These are phyloP conservation scores for Malus hybrid DNA, from an alignment of 331 rosid species.

Conservation along the genomic window DNA sequence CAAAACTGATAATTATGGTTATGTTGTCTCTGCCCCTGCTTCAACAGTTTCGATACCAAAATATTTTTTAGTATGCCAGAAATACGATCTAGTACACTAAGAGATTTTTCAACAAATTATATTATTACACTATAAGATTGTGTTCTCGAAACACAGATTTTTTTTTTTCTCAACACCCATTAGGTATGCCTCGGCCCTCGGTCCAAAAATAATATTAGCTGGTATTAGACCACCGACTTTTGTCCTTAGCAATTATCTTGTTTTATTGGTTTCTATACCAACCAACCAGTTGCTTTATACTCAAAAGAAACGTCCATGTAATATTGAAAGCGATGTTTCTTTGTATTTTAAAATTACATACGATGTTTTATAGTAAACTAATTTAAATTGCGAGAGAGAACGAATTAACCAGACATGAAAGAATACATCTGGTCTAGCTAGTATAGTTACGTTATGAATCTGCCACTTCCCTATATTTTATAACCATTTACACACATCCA, in stretches of 20 bases:
- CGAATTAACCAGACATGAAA: rapidly evolving
- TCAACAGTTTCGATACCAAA: too few relatives aligned
- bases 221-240: constrained; percentile 5
- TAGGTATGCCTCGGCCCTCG: background rate
- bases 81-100: rapidly evolving
- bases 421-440: too few relatives aligned
- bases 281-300: constrained; percentile 23
- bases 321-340: constrained; percentile 7
- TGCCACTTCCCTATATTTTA: too few relatives aligned
- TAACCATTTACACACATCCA: too few relatives aligned
- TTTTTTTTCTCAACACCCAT: too few relatives aligned
- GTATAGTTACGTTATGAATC: too few relatives aligned
- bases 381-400: too few relatives aligned
- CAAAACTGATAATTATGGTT: too few relatives aligned
- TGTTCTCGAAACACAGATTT: rapidly evolving
- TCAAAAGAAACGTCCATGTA: constrained; percentile 16
- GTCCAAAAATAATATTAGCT: background rate
- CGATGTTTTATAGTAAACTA: too few relatives aligned
- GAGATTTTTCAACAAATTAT: too few relatives aligned
- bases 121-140: too few relatives aligned
- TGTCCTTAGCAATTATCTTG: constrained; percentile 2
- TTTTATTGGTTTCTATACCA: constrained; percentile 4
- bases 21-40: too few relatives aligned
- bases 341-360: background rate
- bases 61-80: rapidly evolving